Conservation (phyloP, 345 rosid species). For the Acer negundo region DNA sequence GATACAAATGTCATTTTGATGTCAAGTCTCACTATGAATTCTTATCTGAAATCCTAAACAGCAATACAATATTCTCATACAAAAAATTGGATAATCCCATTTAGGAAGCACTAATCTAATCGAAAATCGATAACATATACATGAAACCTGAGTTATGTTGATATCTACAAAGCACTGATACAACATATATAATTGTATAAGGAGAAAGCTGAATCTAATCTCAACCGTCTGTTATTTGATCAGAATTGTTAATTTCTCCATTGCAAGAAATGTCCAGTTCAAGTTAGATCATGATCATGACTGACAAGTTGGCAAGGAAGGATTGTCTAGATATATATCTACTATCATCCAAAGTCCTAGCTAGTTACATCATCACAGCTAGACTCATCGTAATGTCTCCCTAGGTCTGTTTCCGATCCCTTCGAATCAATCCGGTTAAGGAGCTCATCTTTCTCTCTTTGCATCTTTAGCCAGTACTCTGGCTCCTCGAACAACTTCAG, state of each 20-base stretch:
- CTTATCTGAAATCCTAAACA: too few species aligned
- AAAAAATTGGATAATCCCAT: too few species aligned
- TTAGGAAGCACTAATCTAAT: not conserved
- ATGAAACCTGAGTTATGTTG: not conserved
- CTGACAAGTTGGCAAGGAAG: not conserved
- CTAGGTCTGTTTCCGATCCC: conserved; percentile 14
- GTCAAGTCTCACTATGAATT: not conserved
- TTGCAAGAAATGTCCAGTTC: not conserved
- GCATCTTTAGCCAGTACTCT: conserved; percentile 25
- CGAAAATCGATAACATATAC: not conserved
- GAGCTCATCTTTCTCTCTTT: conserved; percentile 28
- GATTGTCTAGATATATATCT: not conserved
- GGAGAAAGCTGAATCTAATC: not conserved
- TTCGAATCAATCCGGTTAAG: conserved; percentile 21
- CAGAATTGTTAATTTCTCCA: not conserved
- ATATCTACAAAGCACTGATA: not conserved
- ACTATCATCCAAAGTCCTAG: too few species aligned
- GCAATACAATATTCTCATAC: too few species aligned
- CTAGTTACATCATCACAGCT: not conserved
- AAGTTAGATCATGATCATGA: too few species aligned
- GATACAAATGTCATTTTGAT: conserved; percentile 7
- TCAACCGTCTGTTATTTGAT: not conserved
- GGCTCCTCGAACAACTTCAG: conserved; percentile 35
- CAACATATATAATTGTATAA: not conserved
- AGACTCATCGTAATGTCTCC: conserved; percentile 16